phyloP scores from a whole-genome alignment of 129 eudicot genomes.

The Artemisia annua region DNA sequence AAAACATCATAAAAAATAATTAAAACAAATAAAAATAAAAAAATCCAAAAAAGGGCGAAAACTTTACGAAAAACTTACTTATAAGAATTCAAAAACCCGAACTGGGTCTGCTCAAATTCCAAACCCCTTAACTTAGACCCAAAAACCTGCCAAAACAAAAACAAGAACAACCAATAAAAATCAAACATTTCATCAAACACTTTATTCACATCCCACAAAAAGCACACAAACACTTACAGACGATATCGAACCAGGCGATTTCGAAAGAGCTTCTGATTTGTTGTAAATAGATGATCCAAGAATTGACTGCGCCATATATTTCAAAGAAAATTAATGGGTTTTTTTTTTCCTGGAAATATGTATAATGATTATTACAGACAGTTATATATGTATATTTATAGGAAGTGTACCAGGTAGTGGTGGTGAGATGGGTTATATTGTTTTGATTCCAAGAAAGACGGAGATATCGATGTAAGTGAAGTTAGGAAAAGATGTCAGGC shows the following conservation, averaged over 20 bases:
- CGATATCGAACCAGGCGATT: constrained; percentile 35
- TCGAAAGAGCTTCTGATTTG: constrained; percentile 34
- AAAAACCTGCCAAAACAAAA: constrained; percentile 52
- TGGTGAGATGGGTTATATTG: constrained; percentile 50
- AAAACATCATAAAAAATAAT: too few relatives aligned
- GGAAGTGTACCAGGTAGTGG: constrained; percentile 2
- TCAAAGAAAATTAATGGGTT: constrained; percentile 19
- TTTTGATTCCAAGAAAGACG: constrained; percentile 79
- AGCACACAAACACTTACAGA: constrained; percentile 37
- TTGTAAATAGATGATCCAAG: constrained; percentile 40
- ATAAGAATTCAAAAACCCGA: constrained; percentile 40
- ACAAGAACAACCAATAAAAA: too few relatives aligned
- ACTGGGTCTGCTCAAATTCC: constrained; percentile 49
- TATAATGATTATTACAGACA: too few relatives aligned
- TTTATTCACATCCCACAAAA: constrained; percentile 3
- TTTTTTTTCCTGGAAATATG: background rate
- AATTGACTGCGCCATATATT: constrained; percentile 51
- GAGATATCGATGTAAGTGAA: constrained; percentile 59
- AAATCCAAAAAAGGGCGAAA: constrained; percentile 6
- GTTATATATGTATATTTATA: background rate
- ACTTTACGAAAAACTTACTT: constrained; percentile 42
- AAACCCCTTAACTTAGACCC: constrained; percentile 50
- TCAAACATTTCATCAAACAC: constrained; percentile 28
- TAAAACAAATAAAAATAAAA: too few relatives aligned
- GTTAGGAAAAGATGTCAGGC: constrained; percentile 28